Evolutionary conservation across 305 asterid genomes (phyloP).

Genomic region (Withania somnifera): DNA sequence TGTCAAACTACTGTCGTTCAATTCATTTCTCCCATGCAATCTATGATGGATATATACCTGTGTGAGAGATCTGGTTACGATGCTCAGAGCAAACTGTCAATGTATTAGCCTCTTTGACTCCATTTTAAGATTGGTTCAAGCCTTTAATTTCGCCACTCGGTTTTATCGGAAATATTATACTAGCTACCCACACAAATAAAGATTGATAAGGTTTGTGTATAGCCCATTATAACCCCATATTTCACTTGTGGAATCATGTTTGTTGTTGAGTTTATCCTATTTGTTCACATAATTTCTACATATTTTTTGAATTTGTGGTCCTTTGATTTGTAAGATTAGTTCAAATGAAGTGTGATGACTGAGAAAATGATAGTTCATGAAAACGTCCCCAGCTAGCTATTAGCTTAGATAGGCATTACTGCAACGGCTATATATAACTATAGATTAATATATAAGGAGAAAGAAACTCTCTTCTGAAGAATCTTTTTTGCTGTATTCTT

Average conservation of each 20-base stretch:
- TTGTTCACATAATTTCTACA: neutral
- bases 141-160: no score
- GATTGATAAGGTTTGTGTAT: no score
- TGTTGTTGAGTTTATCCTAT: neutral
- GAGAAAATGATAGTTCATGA: neutral
- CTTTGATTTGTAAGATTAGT: neutral
- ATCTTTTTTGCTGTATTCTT: neutral
- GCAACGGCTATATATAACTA: neutral
- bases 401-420: neutral
- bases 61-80: no score
- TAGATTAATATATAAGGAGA: neutral
- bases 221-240: neutral
- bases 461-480: neutral
- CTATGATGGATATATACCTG: no score
- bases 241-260: neutral
- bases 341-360: neutral
- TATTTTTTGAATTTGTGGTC: no score
- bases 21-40: neutral
- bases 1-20: slow-evolving; percentile 2
- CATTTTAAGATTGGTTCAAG: no score
- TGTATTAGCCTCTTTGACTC: no score
- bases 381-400: slow-evolving; percentile 14
- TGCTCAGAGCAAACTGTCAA: no score
- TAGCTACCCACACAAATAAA: no score
- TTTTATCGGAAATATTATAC: no score